Conservation (phyloP, 2,329 filamentous ascomycete species). For the Penicillium sp. region DNA sequence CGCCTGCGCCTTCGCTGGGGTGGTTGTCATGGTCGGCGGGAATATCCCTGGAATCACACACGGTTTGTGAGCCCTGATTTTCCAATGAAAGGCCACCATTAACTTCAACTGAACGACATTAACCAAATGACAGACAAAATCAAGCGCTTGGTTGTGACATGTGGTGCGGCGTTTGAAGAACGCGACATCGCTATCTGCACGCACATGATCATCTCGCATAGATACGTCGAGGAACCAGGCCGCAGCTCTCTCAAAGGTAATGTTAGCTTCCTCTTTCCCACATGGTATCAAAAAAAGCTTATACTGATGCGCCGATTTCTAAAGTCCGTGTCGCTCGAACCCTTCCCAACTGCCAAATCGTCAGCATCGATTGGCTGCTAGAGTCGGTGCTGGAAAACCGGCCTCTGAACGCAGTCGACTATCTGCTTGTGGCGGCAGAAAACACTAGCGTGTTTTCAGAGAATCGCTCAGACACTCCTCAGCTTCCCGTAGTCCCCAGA, state of each 20-base stretch:
- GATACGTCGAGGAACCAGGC: slow-evolving; percentile 8
- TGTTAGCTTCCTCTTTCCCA: too few species aligned
- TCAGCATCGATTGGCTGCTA: slow-evolving; percentile 55
- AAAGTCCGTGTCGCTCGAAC: slow-evolving; percentile 26
- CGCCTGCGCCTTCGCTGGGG: neutral
- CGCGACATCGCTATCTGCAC: slow-evolving; percentile 21
- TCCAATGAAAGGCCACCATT: too few species aligned
- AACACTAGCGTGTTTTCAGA: neutral
- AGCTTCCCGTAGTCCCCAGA: neutral
- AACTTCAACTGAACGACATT: too few species aligned
- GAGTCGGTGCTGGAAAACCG: neutral
- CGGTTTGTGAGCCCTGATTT: slow-evolving; percentile 9
- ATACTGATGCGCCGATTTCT: neutral
- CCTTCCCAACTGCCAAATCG: slow-evolving; percentile 45
- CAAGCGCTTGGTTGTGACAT: slow-evolving; percentile 22
- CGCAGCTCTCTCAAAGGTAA: neutral
- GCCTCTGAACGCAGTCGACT: neutral
- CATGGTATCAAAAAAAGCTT: too few species aligned
- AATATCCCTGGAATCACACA: slow-evolving; percentile 50
- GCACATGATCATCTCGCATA: slow-evolving; percentile 28
- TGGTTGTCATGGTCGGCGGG: slow-evolving; percentile 51
- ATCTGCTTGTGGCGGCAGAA: neutral
- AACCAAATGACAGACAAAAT: slow-evolving; percentile 16
- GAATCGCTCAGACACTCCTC: too few species aligned
- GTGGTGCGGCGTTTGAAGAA: slow-evolving; percentile 25